A percentile compares a stretch with the other conserved stretches of the same genome.
These are phyloP conservation scores for Gymnopilus junonius DNA, from an alignment of 768 basidiomycete species.

Conservation along the genomic window DNA sequence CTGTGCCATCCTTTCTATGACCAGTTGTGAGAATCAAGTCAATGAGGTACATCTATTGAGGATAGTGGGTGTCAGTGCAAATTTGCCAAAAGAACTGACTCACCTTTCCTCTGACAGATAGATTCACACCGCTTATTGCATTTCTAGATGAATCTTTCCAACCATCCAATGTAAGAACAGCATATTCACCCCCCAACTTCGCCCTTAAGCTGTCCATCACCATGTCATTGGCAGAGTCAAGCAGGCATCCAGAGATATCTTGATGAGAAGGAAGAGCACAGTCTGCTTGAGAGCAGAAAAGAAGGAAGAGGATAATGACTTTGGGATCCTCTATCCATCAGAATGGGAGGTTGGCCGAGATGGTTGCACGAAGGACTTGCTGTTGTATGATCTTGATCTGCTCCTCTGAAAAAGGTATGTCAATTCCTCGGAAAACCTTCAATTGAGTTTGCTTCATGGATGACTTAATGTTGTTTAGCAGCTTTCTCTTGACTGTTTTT, in stretches of 20 bases:
- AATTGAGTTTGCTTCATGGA: conserved; percentile 25
- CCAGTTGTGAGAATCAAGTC: too few relatives aligned
- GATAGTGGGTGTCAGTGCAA: too few relatives aligned
- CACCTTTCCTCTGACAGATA: too few relatives aligned
- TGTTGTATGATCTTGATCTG: conserved; percentile 15
- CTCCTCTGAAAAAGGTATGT: conserved; percentile 26
- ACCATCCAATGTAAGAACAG: conserved; percentile 23
- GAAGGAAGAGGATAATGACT: conserved; percentile 29
- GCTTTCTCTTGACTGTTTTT: conserved; percentile 15
- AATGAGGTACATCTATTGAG: too few relatives aligned
- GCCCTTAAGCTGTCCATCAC: conserved; percentile 18
- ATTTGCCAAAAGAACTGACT: too few relatives aligned
- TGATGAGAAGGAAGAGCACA: conserved; percentile 22
- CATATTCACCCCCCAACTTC: conserved; percentile 18
- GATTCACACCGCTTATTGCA: conserved; percentile 28
- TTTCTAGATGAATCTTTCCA: conserved; percentile 32
- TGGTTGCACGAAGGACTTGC: conserved; percentile 29
- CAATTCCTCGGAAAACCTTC: conserved; percentile 27
- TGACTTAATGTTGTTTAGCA: conserved; percentile 21
- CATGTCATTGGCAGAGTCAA: conserved; percentile 14
- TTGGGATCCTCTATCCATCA: conserved; percentile 31
- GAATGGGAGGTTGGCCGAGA: conserved; percentile 33
- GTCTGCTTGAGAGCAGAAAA: conserved; percentile 28
- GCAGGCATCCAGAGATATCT: conserved; percentile 24
- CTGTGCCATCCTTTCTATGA: conserved; percentile 28